Evolutionary conservation across 129 eudicot species (phyloP), one percentile per base, ranked within the genome.

Genomic region (Flaveria robusta): DNA sequence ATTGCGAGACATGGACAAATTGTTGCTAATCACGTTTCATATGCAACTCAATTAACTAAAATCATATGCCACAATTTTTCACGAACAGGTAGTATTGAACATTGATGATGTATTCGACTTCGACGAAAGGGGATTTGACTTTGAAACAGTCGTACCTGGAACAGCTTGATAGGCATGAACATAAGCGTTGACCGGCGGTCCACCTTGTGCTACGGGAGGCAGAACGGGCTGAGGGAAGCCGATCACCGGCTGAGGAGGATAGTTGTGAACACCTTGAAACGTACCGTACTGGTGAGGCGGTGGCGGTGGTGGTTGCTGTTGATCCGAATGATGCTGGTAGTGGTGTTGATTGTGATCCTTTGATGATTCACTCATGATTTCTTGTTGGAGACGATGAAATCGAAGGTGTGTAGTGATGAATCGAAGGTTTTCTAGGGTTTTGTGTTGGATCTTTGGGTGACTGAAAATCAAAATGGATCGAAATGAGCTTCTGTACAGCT

Each of bases 181-280:
- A 59, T 90, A 86, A 72, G 86, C 72, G 24, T 86, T 85, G 55
- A 84, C 79, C 2, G 96, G 79, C 27, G 79, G 80, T 19, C 83
- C 85, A 22, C 84, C 96, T 13, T 89, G 14, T 29, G 79, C 67
- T 12, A 96, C 98, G 52, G 96, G 96, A 8, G 93, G 97, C 42
- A 96, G 91, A 64, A 79, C 85, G 13, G 97, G 97, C 87, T 90
- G 97, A 78, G 98, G 98, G 39, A 90, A 93, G 27, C 98, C 97
- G 63, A 83, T 74, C 58, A 83, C 92, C 68, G 96, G 85, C 81
- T 79, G 79, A 77, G 87, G 92, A 49, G 96, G 92, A 72, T 81
- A 78, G 81, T 83, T 83, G 22, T 88, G 87, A n/a, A 88, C 94
- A n/a, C 96, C 97, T 52, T 93, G 90, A 55, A 93, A 93, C 11